Conservation (phyloP, 2,329 filamentous ascomycete genomes). For the Eurotiales sp. region DNA sequence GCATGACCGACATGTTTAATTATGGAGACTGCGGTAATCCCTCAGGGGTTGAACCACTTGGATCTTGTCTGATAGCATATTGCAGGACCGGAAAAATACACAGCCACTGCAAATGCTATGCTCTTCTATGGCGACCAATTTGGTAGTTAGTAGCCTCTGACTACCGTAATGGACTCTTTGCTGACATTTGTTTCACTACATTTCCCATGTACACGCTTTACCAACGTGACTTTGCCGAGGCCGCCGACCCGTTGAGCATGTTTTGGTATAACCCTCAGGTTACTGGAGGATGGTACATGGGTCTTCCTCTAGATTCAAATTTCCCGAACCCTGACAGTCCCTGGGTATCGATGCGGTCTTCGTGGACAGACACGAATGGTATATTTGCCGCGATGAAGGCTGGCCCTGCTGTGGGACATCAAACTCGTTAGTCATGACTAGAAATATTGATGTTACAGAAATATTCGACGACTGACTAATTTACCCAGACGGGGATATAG, state of each 20-base stretch:
- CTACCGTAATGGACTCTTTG: too few species aligned
- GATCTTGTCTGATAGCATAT: neutral
- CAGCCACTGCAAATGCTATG: constrained; percentile 3
- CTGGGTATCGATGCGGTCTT: constrained; percentile 4
- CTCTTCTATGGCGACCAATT: constrained; percentile 1
- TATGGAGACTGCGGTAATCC: neutral
- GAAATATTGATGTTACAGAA: too few species aligned
- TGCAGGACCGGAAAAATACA: neutral
- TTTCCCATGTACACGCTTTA: constrained; percentile 3
- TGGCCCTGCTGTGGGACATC: neutral
- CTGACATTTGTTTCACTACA: neutral
- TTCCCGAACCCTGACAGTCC: neutral
- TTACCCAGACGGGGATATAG: neutral
- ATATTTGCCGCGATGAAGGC: constrained; percentile 4
- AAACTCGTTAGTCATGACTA: neutral
- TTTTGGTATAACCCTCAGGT: constrained; percentile 4
- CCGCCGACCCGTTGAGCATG: neutral
- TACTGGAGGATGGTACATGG: neutral
- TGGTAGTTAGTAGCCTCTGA: neutral
- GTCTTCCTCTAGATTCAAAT: neutral
- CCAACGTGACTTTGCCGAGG: neutral
- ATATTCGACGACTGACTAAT: neutral
- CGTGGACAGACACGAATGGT: neutral
- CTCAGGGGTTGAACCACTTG: neutral
- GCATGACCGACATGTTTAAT: neutral